Base-by-base conservation (phyloP, 257 asterid species). In the Orobanche coerulescens region DNA sequence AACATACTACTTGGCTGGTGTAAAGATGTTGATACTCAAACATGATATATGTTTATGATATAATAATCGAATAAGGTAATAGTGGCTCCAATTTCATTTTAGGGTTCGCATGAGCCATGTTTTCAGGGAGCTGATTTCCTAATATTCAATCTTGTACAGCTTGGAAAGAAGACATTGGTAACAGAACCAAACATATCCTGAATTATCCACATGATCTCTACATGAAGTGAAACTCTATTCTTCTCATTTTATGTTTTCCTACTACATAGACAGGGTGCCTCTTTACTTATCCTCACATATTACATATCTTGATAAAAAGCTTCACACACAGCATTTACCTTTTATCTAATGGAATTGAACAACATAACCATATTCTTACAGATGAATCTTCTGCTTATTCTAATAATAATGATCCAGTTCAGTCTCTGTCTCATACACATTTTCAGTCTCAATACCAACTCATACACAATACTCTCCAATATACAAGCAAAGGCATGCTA, bases 231-330 rank as follows among this genome's bases (percentile, higher is more conserved):
- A 46, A 28, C 26, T 28, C 61, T 37, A 49, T 16, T 15, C 25
- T 60, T 22, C 49, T 50, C 47, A 53, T 19, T 53, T 65, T 11
- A 39, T 43, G 11, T 31, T 56, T 50, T 31, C 64, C 70, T 48
- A 50, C 57, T 52, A 42, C 33, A 12, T 14, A 52, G 11, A 20
- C n/a, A 56, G 43, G 25, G 61, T n/a, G n/a, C 59, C 43, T 39
- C 40, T 30, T 11, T 20, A 4, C 10, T 39, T 61, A 23, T 63
- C 28, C 34, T 3, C 20, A 14, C 6, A 55, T 47, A 54, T 46
- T 12, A 5, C 20, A 14, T 8, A 55, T 47, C 59, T 46, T 12
- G 52, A 63, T 42, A 20, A 61, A 53, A 61, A 54, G 36, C 31
- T 49, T 48, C 2, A 19, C 13, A 46, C 15, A 26, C 28, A 54